Percentiles rank a stretch among this genome's conserved stretches.
phyloP scores from a whole-genome alignment of 345 rosid genomes.

The Balakata baccata region DNA sequence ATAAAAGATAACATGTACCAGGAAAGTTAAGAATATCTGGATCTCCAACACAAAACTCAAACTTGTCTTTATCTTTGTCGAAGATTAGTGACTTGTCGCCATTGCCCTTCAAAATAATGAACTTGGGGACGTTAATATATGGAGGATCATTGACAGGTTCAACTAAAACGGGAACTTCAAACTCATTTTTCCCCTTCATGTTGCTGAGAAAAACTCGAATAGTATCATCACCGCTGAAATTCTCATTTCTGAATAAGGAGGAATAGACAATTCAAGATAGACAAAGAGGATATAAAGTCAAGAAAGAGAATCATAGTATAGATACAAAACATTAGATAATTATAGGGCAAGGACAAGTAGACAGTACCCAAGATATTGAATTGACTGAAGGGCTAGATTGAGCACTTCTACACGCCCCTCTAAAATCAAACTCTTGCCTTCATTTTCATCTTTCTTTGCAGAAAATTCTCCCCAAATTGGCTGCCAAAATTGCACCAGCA shows the following conservation, averaged over 20 bases:
- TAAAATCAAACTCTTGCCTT: slow-evolving; percentile 44
- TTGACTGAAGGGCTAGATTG: slow-evolving; percentile 63
- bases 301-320: background rate
- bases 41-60: slow-evolving; percentile 75
- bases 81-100: slow-evolving; percentile 51
- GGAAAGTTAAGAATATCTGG: slow-evolving; percentile 70
- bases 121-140: slow-evolving; percentile 51
- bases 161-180: slow-evolving; percentile 55
- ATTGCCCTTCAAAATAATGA: slow-evolving; percentile 43
- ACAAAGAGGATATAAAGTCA: background rate
- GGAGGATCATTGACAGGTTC: slow-evolving; percentile 86
- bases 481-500: slow-evolving; percentile 64
- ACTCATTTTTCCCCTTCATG: slow-evolving; percentile 60
- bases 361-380: slow-evolving; percentile 82
- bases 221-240: slow-evolving; percentile 73
- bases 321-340: background rate
- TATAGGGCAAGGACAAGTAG: background rate
- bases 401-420: slow-evolving; percentile 63
- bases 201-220: slow-evolving; percentile 63
- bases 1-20: slow-evolving; percentile 37
- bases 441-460: slow-evolving; percentile 40
- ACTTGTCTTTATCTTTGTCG: slow-evolving; percentile 44
- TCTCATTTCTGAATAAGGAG: slow-evolving; percentile 50
- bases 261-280: background rate
- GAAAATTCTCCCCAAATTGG: slow-evolving; percentile 51